Percentiles rank a stretch among this genome's conserved stretches.
Conservation (phyloP, 2,329 filamentous ascomycete genomes). For the Macroventuria anomochaeta region DNA sequence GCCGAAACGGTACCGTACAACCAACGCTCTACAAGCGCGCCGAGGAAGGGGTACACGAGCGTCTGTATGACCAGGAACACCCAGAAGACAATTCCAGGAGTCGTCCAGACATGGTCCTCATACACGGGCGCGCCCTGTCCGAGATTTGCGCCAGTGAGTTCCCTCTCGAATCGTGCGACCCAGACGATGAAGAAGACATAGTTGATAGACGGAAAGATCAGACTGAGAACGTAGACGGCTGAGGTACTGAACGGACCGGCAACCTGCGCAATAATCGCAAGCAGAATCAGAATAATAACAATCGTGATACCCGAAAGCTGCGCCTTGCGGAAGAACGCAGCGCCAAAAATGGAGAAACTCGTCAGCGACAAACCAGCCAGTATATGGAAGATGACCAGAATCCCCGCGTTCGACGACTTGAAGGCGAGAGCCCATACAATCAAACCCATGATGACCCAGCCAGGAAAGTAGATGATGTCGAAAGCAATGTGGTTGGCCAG, state of each 20-base stretch:
- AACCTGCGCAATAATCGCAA: slow-evolving; percentile 84
- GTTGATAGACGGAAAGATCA: slow-evolving; percentile 86
- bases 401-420: slow-evolving; percentile 50
- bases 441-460: slow-evolving; percentile 78
- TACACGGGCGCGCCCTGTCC: slow-evolving; percentile 63
- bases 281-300: slow-evolving; percentile 73
- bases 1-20: slow-evolving; percentile 77
- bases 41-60: slow-evolving; percentile 76
- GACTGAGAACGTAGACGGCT: slow-evolving; percentile 70
- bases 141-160: slow-evolving; percentile 67
- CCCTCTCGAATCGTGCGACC: slow-evolving; percentile 76
- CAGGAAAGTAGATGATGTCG: slow-evolving; percentile 77
- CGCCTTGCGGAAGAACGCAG: slow-evolving; percentile 82
- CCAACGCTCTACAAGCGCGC: slow-evolving; percentile 73
- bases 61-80: slow-evolving; percentile 80
- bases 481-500: slow-evolving; percentile 82
- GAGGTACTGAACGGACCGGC: slow-evolving; percentile 67
- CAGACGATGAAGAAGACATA: slow-evolving; percentile 83
- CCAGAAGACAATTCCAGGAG: slow-evolving; percentile 80
- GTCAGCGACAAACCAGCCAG: slow-evolving; percentile 77
- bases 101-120: slow-evolving; percentile 58
- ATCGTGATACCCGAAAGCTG: slow-evolving; percentile 86
- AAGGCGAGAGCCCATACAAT: slow-evolving; percentile 69
- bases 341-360: slow-evolving; percentile 81
- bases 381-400: slow-evolving; percentile 68